phyloP scores from a whole-genome alignment of 257 asterid species.

The Prunella vulgaris region DNA sequence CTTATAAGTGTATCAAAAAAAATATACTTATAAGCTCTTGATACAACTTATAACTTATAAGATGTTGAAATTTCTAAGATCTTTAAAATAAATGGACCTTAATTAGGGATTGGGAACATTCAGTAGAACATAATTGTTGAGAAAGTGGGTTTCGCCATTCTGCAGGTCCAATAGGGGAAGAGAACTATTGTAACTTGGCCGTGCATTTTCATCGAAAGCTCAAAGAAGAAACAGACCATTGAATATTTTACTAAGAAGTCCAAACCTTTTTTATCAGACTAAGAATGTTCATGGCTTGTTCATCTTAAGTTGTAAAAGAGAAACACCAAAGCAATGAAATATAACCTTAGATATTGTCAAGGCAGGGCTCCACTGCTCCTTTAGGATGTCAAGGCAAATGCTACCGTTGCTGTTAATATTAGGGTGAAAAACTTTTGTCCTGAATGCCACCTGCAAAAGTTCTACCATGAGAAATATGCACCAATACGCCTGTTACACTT shows the following conservation, averaged over 20 bases:
- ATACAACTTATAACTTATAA: too few species aligned
- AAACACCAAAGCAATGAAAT: conserved; percentile 8
- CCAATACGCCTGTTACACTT: not conserved
- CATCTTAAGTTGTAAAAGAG: not conserved
- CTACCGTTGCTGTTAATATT: conserved; percentile 72
- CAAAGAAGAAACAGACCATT: not conserved
- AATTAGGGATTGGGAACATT: not conserved
- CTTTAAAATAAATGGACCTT: too few species aligned
- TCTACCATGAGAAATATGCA: not conserved
- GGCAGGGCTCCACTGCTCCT: conserved; percentile 90
- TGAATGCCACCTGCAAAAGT: conserved; percentile 53
- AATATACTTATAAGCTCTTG: too few species aligned
- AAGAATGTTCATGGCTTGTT: not conserved
- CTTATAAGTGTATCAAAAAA: too few species aligned
- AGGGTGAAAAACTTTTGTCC: conserved; percentile 45
- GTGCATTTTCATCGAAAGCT: not conserved
- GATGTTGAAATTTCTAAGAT: too few species aligned
- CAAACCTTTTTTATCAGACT: not conserved
- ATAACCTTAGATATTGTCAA: conserved; percentile 67
- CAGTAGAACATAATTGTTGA: not conserved
- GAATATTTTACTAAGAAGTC: not conserved
- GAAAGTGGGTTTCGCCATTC: not conserved
- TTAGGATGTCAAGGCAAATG: conserved; percentile 69
- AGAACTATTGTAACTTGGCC: not conserved
- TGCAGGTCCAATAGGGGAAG: not conserved